These are phyloP conservation scores for Suillus discolor DNA, from an alignment of 768 basidiomycete genomes.

Conservation along the genomic window DNA sequence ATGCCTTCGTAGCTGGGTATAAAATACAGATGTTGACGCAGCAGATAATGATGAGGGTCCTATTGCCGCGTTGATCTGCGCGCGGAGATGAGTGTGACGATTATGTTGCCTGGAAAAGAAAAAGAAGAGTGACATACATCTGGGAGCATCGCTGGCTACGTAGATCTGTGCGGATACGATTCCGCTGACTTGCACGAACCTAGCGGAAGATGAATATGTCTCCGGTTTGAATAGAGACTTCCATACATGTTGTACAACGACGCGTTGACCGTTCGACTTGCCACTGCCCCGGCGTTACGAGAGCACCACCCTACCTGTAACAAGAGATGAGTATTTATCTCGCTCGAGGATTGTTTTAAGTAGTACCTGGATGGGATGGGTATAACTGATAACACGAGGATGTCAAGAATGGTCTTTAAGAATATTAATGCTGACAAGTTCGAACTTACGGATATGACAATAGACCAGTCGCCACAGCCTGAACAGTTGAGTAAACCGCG, in stretches of 20 bases:
- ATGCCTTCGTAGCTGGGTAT: constrained; percentile 56
- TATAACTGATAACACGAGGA: constrained; percentile 33
- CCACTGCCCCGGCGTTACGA: constrained; percentile 60
- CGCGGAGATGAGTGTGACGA: background rate
- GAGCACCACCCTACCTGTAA: constrained; percentile 57
- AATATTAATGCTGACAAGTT: background rate
- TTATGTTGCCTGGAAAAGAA: background rate
- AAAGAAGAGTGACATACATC: constrained; percentile 39
- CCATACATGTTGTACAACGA: constrained; percentile 58
- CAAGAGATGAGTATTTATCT: background rate
- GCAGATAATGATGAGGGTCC: constrained; percentile 52
- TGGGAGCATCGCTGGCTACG: constrained; percentile 55
- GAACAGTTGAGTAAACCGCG: background rate
- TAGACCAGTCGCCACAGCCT: constrained; percentile 47
- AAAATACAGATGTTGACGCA: constrained; percentile 51
- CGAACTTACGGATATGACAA: constrained; percentile 45
- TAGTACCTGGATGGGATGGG: constrained; percentile 49
- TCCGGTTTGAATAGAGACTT: background rate
- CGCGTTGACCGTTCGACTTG: constrained; percentile 60
- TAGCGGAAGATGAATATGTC: constrained; percentile 5
- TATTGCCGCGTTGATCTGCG: constrained; percentile 60
- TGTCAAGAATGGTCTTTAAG: constrained; percentile 15
- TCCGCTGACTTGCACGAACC: constrained; percentile 45
- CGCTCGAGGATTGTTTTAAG: background rate
- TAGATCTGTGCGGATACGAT: constrained; percentile 61